Base-by-base conservation (phyloP, 176 grass and related monocot species). In the Oryza longistaminata region DNA sequence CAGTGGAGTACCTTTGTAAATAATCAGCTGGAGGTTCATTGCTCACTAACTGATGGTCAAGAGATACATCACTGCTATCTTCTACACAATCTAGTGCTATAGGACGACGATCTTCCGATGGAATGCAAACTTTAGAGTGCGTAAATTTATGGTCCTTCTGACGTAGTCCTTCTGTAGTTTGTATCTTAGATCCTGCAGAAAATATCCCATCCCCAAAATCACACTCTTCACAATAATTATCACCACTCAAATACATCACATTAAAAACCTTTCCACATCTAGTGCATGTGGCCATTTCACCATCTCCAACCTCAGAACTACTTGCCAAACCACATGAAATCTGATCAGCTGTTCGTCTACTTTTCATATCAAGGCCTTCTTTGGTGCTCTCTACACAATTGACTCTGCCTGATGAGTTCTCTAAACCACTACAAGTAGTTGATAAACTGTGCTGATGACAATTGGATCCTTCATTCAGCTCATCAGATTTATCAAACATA, bases 401-500 rank as follows among this genome's bases (percentile, higher is more conserved):
- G 2, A 31, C 55, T 66, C 58, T 72, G 22, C 42, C 71, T 83
- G 55, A 70, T 55, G 74, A 43, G 25, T 66, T 65, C 66, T 83
- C 45, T 78, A 29, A 42, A 24, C 44, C 55, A 88, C 66, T 88
- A 72, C 8, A 74, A 66, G 60, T 84, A 34, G 75, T n/a, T 68
- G 87, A 60, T 33, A 84, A 79, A 79, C 19, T 86, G 77, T 11
- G 11, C 9, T 52, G 76, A 39, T 49, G 55, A 64, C 21, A 72
- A 69, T 48, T 71, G n/a, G 29, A 22, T 73, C 90, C 86, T 81
- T 96, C 91, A 85, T 87, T 87, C 68, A 92, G 65, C 61, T 88
- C 89, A 75, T 98, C 73, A 79, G 90, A 80, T 70, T 93, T 96
- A 87, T 98, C 96, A 82, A 94, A 89, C 77, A 91, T 81, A 93